A percentile compares a stretch with the other conserved stretches of the same genome.
Conservation (phyloP, 208 protist species). For the Leishmania amazonensis region DNA sequence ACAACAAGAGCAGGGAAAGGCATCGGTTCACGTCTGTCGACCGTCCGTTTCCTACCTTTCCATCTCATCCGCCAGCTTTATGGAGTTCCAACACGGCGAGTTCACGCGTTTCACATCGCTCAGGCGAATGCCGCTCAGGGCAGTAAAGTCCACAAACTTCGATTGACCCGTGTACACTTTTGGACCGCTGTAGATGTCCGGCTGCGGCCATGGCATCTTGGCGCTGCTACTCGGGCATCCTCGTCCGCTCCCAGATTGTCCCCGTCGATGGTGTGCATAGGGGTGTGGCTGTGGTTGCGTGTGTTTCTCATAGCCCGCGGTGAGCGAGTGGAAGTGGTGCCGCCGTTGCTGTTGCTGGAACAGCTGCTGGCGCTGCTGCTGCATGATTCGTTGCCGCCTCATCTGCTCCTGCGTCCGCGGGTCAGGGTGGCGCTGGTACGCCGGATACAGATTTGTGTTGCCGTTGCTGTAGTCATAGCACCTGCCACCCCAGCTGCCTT, state of each 20-base stretch:
- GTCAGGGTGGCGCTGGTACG: background rate
- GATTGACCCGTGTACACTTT: background rate
- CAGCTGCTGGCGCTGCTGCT: background rate
- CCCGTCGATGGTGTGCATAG: background rate
- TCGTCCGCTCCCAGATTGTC: too few relatives aligned
- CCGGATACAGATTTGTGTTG: background rate
- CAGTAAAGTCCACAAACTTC: background rate
- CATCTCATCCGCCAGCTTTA: background rate
- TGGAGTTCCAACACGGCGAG: constrained; percentile 11
- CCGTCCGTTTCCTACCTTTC: background rate
- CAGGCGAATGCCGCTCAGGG: constrained; percentile 10
- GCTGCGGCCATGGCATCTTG: constrained; percentile 16
- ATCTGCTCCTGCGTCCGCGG: background rate
- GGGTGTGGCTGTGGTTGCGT: background rate
- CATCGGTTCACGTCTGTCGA: background rate
- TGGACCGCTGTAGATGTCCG: constrained; percentile 10
- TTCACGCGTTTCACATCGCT: constrained; percentile 9
- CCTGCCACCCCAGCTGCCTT: background rate
- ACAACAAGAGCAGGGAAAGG: background rate
- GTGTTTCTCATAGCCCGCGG: background rate
- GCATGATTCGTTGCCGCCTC: background rate
- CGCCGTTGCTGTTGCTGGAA: background rate
- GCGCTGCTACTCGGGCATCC: background rate
- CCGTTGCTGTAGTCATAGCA: background rate
- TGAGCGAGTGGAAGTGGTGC: background rate